These are phyloP conservation scores for Gastrodia elata DNA, from an alignment of 106 monocot species.

Conservation along the genomic window DNA sequence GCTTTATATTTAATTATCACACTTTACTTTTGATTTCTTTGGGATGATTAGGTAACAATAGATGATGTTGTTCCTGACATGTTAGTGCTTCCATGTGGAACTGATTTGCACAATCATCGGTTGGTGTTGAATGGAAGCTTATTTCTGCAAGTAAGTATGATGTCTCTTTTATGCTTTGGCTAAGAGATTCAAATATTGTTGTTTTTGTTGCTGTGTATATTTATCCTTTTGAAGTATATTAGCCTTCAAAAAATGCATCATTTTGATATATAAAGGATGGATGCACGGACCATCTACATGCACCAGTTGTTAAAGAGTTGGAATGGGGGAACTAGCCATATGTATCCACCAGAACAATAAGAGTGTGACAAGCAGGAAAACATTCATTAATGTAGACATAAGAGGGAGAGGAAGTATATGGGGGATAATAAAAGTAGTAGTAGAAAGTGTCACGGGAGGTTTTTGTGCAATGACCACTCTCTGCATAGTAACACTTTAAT, in stretches of 20 bases:
- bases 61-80: conserved; percentile 78
- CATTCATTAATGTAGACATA: background rate
- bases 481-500: background rate
- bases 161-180: background rate
- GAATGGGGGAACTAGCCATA: background rate
- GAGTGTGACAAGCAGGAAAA: background rate
- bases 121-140: conserved; percentile 72
- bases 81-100: conserved; percentile 60
- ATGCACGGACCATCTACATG: background rate
- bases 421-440: too few species aligned
- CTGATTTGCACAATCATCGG: conserved; percentile 89
- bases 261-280: background rate
- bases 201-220: background rate
- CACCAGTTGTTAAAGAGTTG: background rate
- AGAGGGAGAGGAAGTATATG: background rate
- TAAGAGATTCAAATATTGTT: background rate
- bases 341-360: background rate
- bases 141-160: conserved; percentile 66
- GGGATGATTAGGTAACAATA: conserved; percentile 41
- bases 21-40: background rate
- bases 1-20: background rate
- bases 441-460: background rate
- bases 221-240: background rate
- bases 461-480: background rate
- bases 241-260: background rate